Evolutionary conservation across 2,329 filamentous ascomycete species (phyloP).

Genomic region (Cladosporium colombiae): DNA sequence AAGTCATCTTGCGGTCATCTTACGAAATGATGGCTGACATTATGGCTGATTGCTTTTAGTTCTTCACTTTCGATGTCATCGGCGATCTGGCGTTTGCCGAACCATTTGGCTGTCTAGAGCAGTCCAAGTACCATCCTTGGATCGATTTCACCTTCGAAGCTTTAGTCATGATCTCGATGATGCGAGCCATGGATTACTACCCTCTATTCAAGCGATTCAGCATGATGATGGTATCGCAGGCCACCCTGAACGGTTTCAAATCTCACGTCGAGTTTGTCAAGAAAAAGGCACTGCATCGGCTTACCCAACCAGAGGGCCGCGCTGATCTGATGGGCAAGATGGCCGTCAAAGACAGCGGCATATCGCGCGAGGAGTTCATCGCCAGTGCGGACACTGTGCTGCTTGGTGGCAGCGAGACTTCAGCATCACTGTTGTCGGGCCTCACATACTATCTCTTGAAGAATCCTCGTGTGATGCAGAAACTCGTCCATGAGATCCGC

Average conservation of each 20-base stretch:
- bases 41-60: neutral
- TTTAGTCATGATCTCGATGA: neutral
- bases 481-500: constrained; percentile 59
- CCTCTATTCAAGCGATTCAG: constrained; percentile 12
- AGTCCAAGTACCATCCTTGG: constrained; percentile 32
- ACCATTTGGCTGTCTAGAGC: constrained; percentile 33
- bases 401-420: constrained; percentile 75
- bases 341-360: constrained; percentile 5
- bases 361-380: constrained; percentile 36
- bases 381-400: constrained; percentile 39
- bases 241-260: neutral
- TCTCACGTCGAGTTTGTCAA: constrained; percentile 9
- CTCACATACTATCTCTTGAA: constrained; percentile 73
- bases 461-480: constrained; percentile 55
- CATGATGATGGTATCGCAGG: constrained; percentile 10
- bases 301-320: neutral
- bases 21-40: neutral
- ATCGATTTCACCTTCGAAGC: constrained; percentile 24
- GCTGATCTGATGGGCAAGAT: neutral
- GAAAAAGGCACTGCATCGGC: neutral
- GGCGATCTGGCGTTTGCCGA: constrained; percentile 36
- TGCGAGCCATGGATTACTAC: neutral
- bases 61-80: constrained; percentile 31
- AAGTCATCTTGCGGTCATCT: neutral
- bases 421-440: constrained; percentile 68